Conservation (phyloP, 768 basidiomycete genomes). For the Suillus sp. region DNA sequence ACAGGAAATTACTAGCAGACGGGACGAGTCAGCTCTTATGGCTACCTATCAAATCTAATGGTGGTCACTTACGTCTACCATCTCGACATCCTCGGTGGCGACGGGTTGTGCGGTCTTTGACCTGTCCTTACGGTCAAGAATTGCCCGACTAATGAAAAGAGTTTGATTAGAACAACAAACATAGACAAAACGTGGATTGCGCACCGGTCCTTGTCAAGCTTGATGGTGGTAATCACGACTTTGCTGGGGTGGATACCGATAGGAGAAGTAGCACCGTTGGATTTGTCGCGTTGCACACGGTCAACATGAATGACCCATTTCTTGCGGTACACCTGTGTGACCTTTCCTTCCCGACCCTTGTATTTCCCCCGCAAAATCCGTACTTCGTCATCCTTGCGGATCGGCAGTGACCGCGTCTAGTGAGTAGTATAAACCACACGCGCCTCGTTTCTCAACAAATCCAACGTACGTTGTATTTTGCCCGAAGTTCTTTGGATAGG, state of each 20-base stretch:
- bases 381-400: slow-evolving; percentile 99
- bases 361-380: slow-evolving; percentile 96
- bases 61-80: slow-evolving; percentile 66
- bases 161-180: slow-evolving; percentile 2
- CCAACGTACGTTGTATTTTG: slow-evolving; percentile 81
- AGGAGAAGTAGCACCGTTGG: slow-evolving; percentile 90
- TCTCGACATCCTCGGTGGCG: slow-evolving; percentile 67
- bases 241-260: slow-evolving; percentile 98
- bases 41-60: slow-evolving; percentile 15
- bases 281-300: slow-evolving; percentile 96
- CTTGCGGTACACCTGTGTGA: slow-evolving; percentile 97
- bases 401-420: slow-evolving; percentile 87
- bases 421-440: background rate
- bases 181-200: slow-evolving; percentile 16
- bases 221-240: slow-evolving; percentile 90
- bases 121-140: slow-evolving; percentile 83
- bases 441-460: background rate
- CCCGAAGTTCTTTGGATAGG: slow-evolving; percentile 91
- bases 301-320: slow-evolving; percentile 99
- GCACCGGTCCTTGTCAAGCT: slow-evolving; percentile 89
- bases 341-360: slow-evolving; percentile 98
- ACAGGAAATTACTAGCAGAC: slow-evolving; percentile 37
- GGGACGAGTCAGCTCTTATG: slow-evolving; percentile 17
- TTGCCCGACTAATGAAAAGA: slow-evolving; percentile 61
- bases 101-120: slow-evolving; percentile 55